Evolutionary conservation across 2,329 filamentous ascomycete genomes (phyloP), one percentile per base, ranked within the genome.

Genomic region (Clarireedia homoeocarpa): DNA sequence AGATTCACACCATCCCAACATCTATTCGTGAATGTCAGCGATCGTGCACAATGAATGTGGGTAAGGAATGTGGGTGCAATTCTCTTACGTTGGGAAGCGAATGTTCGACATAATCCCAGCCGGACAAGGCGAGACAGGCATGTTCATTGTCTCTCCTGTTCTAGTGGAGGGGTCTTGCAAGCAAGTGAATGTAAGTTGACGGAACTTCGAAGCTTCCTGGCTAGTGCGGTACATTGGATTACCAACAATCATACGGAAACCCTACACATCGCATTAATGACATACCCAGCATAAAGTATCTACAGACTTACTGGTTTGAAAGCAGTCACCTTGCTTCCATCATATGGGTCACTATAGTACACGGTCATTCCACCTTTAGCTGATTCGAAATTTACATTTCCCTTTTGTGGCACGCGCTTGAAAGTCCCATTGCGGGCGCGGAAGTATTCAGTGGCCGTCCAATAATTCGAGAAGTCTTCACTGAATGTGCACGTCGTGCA

Each of bases 251-350:
- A 34, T 34, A 34, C 30, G 30, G 30, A 34, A 34, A 12, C 30
- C 30, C 30, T 12, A 34, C 5, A 14, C 10, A 34, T 34, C 30
- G 12, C 12, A 9, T 34, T 34, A 34, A 34, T 34, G 30, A 20
- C 20, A 20, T 67, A 9, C 3, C 36, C 2, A 9, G 36, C 7
- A 15, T 38, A 14, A 48, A 5, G 5, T 27, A 9, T 24, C 17
- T 24, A 40, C 4, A 0, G 0, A 45, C 60, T 30, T 54, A 62
- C 62, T 6, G 53, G 70, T 55, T 73, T 71, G 60, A 74, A 75
- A 6, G 72, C 73, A n/a, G 71, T 74, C 17, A 74, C 72, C 51
- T 73, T 74, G 30, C 67, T 40, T 7, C 58, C 59, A 49, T 65
- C 58, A 61, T 64, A 63, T 62, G 67, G 63, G 15, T 68, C 66